Percentiles rank a stretch among this genome's conserved stretches.
These are phyloP conservation scores for Eucalyptus leucophloia DNA, from an alignment of 345 rosid species.

Conservation along the genomic window DNA sequence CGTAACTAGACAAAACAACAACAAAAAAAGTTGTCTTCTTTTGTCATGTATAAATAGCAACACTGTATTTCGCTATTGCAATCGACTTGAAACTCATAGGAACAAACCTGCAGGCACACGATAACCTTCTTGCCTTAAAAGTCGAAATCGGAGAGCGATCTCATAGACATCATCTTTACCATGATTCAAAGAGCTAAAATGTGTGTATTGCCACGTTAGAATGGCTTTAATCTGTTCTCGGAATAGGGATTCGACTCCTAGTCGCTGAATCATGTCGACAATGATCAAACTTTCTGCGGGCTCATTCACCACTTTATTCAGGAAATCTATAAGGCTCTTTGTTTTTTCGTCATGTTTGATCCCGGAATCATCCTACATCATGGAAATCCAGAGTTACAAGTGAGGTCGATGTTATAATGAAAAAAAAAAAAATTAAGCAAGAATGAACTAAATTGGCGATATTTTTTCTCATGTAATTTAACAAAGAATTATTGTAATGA, in stretches of 20 bases:
- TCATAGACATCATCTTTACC: not conserved
- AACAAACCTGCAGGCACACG: slow-evolving; percentile 2
- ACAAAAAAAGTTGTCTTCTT: no score
- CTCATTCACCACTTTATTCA: not conserved
- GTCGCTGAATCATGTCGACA: no score
- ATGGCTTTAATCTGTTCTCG: slow-evolving; percentile 12
- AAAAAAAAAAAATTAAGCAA: not conserved
- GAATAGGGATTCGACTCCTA: no score
- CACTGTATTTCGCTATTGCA: not conserved
- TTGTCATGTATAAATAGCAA: not conserved
- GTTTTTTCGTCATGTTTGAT: not conserved
- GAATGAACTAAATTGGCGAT: not conserved
- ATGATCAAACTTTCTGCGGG: not conserved
- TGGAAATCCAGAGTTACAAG: no score
- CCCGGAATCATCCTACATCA: not conserved
- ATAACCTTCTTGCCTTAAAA: slow-evolving; percentile 18
- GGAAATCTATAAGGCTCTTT: not conserved
- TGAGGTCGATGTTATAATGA: no score
- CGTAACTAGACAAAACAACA: no score
- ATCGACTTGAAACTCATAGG: not conserved
- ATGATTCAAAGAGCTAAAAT: not conserved
- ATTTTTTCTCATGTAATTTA: not conserved
- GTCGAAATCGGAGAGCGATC: slow-evolving; percentile 18
- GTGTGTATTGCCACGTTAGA: slow-evolving; percentile 1
- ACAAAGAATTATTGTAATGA: not conserved